Conservation (phyloP, 2,329 filamentous ascomycete genomes). For the Aspergillus ochraceoroseus region DNA sequence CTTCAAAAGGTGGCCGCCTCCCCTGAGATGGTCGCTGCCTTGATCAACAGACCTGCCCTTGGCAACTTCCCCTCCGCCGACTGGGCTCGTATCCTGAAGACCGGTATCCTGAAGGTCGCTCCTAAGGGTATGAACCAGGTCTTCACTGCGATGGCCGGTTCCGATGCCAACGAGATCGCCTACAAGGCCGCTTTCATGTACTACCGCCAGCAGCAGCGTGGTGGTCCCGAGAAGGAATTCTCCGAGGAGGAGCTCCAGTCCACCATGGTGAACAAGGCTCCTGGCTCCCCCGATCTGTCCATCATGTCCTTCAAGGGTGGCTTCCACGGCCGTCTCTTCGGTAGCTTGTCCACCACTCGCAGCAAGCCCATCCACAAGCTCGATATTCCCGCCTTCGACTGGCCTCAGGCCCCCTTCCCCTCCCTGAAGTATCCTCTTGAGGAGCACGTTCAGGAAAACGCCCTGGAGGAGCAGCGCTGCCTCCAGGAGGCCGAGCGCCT, state of each 20-base stretch:
- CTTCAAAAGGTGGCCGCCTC: constrained; percentile 66
- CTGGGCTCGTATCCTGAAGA: constrained; percentile 74
- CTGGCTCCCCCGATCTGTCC: constrained; percentile 71
- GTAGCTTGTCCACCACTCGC: constrained; percentile 78
- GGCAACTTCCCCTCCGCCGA: constrained; percentile 86
- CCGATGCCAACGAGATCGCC: constrained; percentile 88
- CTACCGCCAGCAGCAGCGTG: constrained; percentile 73
- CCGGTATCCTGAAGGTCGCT: constrained; percentile 74
- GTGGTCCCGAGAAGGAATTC: constrained; percentile 72
- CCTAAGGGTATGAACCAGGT: constrained; percentile 82
- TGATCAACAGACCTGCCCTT: constrained; percentile 84
- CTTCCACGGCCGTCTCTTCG: constrained; percentile 89
- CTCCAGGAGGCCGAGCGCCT: constrained; percentile 78
- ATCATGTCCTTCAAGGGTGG: constrained; percentile 84
- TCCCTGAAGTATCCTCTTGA: constrained; percentile 80
- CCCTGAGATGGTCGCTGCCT: constrained; percentile 70
- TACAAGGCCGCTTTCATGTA: constrained; percentile 97
- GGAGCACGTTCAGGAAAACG: constrained; percentile 72
- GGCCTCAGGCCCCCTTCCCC: constrained; percentile 87
- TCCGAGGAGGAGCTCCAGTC: constrained; percentile 67
- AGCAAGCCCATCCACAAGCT: constrained; percentile 94
- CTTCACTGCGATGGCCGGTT: constrained; percentile 83
- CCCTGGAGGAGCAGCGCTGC: constrained; percentile 71
- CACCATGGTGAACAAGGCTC: constrained; percentile 74
- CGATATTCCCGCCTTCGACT: constrained; percentile 91